Base-by-base conservation (phyloP, 108 stramenopile species). In the Cyclotella sp. region DNA sequence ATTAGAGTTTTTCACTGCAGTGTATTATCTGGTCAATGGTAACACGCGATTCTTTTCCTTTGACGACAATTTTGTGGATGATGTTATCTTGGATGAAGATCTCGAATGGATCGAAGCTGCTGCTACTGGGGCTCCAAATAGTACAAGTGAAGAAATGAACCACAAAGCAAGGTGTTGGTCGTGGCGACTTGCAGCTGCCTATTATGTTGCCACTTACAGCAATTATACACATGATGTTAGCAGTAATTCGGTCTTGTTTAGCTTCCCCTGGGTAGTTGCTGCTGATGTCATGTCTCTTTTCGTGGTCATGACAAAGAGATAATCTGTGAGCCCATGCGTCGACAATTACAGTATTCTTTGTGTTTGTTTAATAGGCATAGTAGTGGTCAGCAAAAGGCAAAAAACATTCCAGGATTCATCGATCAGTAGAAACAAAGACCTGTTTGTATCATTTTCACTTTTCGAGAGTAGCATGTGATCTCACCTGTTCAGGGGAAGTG, bases 191-290 rank as follows among this genome's bases (percentile, higher is more conserved):
- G 63, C 42, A 45, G 63, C 63, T 3, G 63, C 63, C 8, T 65
- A 46, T 26, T 65, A 65, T 27, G 26, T 65, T 46, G 24, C 44
- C 22, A 47, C 63, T 16, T 65, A 65, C 45, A 65, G 44, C 44
- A 42, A 41, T 9, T 24, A 1, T 10, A 27, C 24, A 7, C 63
- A 65, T 39, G 34, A 61, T 61, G 44, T 3, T 22, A 43, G 24
- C 12, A 46, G 45, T 29, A 47, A 47, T 19, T 46, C 1, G 0
- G 63, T 65, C 26, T 34, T 65, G 2, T 65, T 46, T 19, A 65
- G 63, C 44, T 65, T 65, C 19, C 63, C 63, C 9, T 65, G 63
- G 63, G 44, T 46, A 24, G 24, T 65, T 0, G 63, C 63, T 46
- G 63, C 63, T 24, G 63, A 65, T 27, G 63, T 65, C 9, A 65